phyloP scores from a whole-genome alignment of 1,139 yeast genomes.

The Wickerhamiella infanticola region DNA sequence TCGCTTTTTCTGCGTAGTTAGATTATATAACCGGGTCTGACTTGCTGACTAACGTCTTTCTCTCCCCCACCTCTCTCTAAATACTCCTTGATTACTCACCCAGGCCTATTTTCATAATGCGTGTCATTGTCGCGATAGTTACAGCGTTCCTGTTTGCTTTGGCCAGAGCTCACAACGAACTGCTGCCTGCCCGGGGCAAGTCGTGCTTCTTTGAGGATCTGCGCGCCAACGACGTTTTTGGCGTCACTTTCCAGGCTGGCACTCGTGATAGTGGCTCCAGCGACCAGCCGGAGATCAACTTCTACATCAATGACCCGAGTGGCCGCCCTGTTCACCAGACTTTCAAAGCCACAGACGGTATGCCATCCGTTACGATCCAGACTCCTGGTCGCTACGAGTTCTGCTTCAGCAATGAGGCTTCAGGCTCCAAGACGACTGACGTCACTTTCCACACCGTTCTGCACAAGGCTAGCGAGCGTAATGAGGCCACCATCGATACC shows the following conservation, averaged over 20 bases:
- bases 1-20: neutral
- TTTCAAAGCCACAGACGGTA: slow-evolving; percentile 64
- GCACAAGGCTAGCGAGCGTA: slow-evolving; percentile 71
- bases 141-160: slow-evolving; percentile 7
- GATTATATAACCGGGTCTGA: neutral
- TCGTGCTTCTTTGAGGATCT: slow-evolving; percentile 80
- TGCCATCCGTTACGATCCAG: slow-evolving; percentile 49
- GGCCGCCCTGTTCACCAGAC: slow-evolving; percentile 39
- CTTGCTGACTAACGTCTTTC: too few species aligned
- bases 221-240: slow-evolving; percentile 70
- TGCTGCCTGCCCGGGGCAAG: slow-evolving; percentile 71
- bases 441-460: slow-evolving; percentile 95
- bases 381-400: slow-evolving; percentile 63
- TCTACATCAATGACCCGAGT: slow-evolving; percentile 30
- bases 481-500: slow-evolving; percentile 67
- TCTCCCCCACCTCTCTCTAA: neutral
- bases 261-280: slow-evolving; percentile 69
- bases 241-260: slow-evolving; percentile 87
- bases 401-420: slow-evolving; percentile 82
- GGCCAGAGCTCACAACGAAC: slow-evolving; percentile 54
- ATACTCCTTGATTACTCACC: neutral
- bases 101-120: neutral
- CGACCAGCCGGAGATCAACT: slow-evolving; percentile 66
- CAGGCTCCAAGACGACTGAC: slow-evolving; percentile 62
- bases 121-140: slow-evolving; percentile 3